Base-by-base conservation (phyloP, 768 basidiomycete species). In the Pilatotrama ljubarskyi region DNA sequence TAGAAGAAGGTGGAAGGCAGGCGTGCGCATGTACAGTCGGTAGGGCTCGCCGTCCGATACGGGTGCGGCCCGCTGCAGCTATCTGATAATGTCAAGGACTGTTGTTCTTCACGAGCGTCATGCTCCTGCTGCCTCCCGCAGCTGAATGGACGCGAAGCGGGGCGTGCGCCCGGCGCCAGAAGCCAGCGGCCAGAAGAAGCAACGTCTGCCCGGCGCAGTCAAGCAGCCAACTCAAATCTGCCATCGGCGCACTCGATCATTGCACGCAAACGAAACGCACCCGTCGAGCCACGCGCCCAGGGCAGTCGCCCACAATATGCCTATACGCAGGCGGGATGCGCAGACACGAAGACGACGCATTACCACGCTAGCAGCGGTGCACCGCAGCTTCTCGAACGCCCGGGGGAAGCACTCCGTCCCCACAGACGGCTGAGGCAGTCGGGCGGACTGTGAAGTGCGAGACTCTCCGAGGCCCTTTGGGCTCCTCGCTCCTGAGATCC, bases 211-310 rank as follows among this genome's bases (percentile, higher is more conserved):
- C 35, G 54, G 29, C 32, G 42, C 53, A 46, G 38, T 40, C 37
- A 20, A 52, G 51, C 51, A 37, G n/a, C 47, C 9, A 49, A 57
- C 55, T 57, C 55, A 57, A 57, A 49, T 38, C 48, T 40, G 48
- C 29, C 29, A 32, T 32, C 47, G 40, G 29, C 55, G 40, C 47
- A 47, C 47, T 42, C 55, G 48, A 57, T 49, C 47, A 49, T 37
- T 47, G 29, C 55, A 50, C 38, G 36, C 55, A 24, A 47, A 56
- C 55, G 14, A 13, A 20, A 25, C 24, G 38, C 26, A 38, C 37
- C 37, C 46, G 2, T 25, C 22, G 40, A 26, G 55, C 47, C 55
- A 57, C 15, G 55, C 55, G 55, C 40, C 47, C 55, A 57, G 55
- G 55, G 55, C 55, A 32, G 47, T 20, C 47, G 24, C 14, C 10